A percentile compares a stretch with the other conserved stretches of the same genome.
Evolutionary conservation across 2,329 filamentous ascomycete species (phyloP).

Genomic region (Scopulariopsis brevicaulis): DNA sequence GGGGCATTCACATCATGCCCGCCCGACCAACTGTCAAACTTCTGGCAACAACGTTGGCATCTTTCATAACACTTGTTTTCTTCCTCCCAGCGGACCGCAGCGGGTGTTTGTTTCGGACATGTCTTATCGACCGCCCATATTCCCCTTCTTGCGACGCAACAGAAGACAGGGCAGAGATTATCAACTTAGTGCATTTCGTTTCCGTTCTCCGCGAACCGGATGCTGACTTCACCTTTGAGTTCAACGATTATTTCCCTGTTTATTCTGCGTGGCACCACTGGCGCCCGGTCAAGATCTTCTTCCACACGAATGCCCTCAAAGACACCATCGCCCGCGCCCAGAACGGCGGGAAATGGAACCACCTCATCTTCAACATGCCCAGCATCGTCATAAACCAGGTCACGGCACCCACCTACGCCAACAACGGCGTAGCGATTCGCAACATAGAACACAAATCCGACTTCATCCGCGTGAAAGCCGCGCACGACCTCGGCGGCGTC

Average conservation of each 20-base stretch:
- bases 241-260: conserved; percentile 13
- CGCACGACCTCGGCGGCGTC: conserved; percentile 11
- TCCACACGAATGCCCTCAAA: conserved; percentile 14
- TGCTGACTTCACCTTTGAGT: conserved; percentile 8
- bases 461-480: conserved; percentile 11
- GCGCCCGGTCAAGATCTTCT: conserved; percentile 12
- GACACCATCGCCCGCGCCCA: conserved; percentile 5
- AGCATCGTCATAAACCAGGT: conserved; percentile 3
- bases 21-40: no score
- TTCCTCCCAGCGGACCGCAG: no score
- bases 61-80: no score
- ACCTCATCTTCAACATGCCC: conserved; percentile 12
- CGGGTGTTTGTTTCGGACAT: no score
- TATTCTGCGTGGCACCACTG: conserved; percentile 12
- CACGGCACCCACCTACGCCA: conserved; percentile 5
- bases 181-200: no score
- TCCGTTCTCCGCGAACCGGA: no score
- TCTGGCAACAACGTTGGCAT: no score
- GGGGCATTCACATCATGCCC: no score
- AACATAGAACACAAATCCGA: conserved; percentile 12
- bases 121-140: no score
- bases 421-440: conserved; percentile 8
- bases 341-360: conserved; percentile 14
- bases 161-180: no score
- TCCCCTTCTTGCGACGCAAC: no score